Evolutionary conservation across 75 land plant species (phyloP).

Genomic region (Pinus taeda): DNA sequence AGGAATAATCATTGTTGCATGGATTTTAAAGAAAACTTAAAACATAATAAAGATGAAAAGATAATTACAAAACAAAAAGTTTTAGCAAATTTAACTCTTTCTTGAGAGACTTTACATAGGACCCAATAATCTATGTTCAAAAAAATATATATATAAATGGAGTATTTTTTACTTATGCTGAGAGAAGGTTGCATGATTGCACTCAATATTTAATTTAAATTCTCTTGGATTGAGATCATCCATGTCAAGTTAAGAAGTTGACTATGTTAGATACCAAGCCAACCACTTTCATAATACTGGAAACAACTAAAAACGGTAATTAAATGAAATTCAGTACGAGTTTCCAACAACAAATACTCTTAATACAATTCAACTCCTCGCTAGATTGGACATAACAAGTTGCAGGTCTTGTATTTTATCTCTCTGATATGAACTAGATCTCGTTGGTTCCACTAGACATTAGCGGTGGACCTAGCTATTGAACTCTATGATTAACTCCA

Average conservation of each 20-base stretch:
- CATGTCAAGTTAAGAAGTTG: neutral
- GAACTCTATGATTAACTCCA: too few species aligned
- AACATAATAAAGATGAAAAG: neutral
- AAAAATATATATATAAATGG: neutral
- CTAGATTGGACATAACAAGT: too few species aligned
- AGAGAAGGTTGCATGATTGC: slow-evolving; percentile 97
- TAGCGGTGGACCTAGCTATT: too few species aligned
- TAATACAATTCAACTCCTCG: too few species aligned
- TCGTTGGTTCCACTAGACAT: too few species aligned
- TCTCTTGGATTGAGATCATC: slow-evolving; percentile 43
- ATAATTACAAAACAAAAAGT: too few species aligned
- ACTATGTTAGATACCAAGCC: neutral
- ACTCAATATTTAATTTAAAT: slow-evolving; percentile 89
- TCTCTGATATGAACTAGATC: too few species aligned
- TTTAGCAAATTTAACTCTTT: neutral
- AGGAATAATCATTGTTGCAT: neutral
- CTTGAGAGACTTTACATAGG: neutral
- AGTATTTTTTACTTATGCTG: slow-evolving; percentile 70
- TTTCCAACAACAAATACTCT: too few species aligned
- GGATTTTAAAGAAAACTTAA: too few species aligned
- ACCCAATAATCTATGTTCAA: neutral
- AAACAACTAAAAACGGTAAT: too few species aligned
- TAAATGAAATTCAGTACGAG: too few species aligned
- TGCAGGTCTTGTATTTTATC: too few species aligned
- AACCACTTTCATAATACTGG: neutral